Base-by-base conservation (phyloP, 176 grass and related monocot genomes). In the Thinopyrum elongatum region DNA sequence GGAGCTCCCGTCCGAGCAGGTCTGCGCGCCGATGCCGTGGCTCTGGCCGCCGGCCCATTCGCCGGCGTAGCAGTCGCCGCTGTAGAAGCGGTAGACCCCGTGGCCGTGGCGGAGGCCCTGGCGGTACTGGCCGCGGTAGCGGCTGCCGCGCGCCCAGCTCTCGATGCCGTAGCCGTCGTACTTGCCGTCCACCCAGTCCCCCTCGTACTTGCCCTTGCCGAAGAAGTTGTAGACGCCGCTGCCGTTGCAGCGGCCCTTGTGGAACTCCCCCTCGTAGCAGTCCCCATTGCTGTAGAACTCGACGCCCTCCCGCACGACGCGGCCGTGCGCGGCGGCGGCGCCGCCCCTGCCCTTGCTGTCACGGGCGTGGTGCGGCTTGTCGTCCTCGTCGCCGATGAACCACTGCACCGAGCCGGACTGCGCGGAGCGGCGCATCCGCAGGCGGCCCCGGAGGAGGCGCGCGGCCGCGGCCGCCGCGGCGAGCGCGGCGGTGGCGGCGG, bases 201-300 rank as follows among this genome's bases (percentile, higher is more conserved):
- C 94, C 83, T 88, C 92, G 84, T 90, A 94, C 7, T 81, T 90
- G 10, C 83, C 82, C 64, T 87, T 89, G 58, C 79, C 71, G 66
- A 86, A 92, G 78, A 83, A 87, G 83, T 73, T 86, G 62, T 90
- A 90, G 11, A 92, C 87, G 78, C 90, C 92, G 68, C 86, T 87
- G 77, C 94, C 94, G 70, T 83, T 90, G 80, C 86, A 90, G 30
- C 80, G 83, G 49, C 90, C 92, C 68, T 87, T 85, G 80, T 88
- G 89, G 69, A 92, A 97, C 83, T 97, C 92, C 19, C 94, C 94
- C 80, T 94, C 89, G 84, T 97, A 97, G 90, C 86, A 82, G 86
- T 88, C 90, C 19, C 86, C 90, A 66, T 92, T 88, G 80, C 79
- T 86, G 84, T 92, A 86, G 77, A 92, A 82, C 90, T 97, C 87